phyloP scores from a whole-genome alignment of 1,284 basidiomycete genomes.

The Boletus smithii region DNA sequence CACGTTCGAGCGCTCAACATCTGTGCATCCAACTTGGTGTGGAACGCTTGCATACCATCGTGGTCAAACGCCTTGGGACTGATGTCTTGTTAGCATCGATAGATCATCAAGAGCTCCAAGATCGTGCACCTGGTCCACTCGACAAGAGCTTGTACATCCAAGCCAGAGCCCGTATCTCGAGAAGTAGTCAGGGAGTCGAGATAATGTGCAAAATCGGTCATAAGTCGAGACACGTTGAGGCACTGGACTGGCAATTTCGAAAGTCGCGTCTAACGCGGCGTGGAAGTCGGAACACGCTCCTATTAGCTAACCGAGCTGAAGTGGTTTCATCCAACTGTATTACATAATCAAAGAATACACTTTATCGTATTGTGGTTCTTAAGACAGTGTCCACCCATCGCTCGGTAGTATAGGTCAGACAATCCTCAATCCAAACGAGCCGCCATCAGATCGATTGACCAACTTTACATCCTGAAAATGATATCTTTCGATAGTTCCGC shows the following conservation, averaged over 20 bases:
- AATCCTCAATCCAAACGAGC: neutral
- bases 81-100: constrained; percentile 16
- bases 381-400: neutral
- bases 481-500: constrained; percentile 38
- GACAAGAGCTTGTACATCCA: constrained; percentile 15
- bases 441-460: neutral
- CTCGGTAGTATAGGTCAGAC: neutral
- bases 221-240: neutral
- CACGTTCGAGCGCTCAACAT: constrained; percentile 6
- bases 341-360: neutral
- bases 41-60: constrained; percentile 18
- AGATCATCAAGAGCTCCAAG: constrained; percentile 4
- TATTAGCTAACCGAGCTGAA: neutral
- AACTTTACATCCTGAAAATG: constrained; percentile 30
- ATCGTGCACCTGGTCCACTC: constrained; percentile 29
- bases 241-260: too few species aligned
- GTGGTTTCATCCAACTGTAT: neutral
- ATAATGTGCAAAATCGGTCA: constrained; percentile 23
- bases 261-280: constrained; percentile 1
- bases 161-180: constrained; percentile 9
- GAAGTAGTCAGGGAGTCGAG: constrained; percentile 25
- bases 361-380: neutral
- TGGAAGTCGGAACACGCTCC: constrained; percentile 10
- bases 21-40: neutral
- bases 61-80: constrained; percentile 18